Base-by-base conservation (phyloP, 2,329 filamentous ascomycete genomes). In the Penicillium vulpinum region DNA sequence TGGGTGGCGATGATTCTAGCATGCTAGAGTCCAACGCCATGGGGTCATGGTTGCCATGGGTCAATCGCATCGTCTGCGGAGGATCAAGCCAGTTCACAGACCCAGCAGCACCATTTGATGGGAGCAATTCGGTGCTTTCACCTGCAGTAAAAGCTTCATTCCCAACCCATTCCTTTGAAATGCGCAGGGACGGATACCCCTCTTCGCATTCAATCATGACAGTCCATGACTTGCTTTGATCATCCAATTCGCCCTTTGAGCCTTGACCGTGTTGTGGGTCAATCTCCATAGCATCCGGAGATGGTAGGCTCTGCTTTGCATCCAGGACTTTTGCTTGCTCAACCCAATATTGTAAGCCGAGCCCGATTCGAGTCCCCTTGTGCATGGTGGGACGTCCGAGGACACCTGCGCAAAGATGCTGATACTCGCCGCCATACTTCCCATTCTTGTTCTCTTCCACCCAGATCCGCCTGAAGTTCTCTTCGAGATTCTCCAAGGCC, bases 161-260 rank as follows among this genome's bases (percentile, higher is more conserved):
- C 16, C 68, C 70, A 15, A 79, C 64, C 77, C 77, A 80, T 22
- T 77, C 69, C 60, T 77, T 77, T 7, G 75, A 77, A 21, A 78
- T 70, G 16, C 75, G 71, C 35, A 79, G 70, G 8, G 76, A 75
- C 2, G 77, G 77, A 53, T 75, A 75, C 3, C 77, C 77, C 51
- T 75, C 70, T 67, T 79, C 77, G 56, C 77, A 79, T 57, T 78
- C 76, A 33, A 80, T 69, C 54, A 69, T 71, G 9, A 73, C 67
- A 31, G 67, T 70, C 72, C 75, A 78, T 35, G 70, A 58, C 33
- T 67, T 65, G 10, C 61, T 52, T 49, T 67, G 63, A 13, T 67
- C 58, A 5, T 60, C 58, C 21, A 50, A 22, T n/a, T 56, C 28
- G 28, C 62, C 61, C 8, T 68, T 61, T 16, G 65, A 61, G 3